phyloP scores from a whole-genome alignment of 2,329 filamentous ascomycete species.

The Penicillium sp. region DNA sequence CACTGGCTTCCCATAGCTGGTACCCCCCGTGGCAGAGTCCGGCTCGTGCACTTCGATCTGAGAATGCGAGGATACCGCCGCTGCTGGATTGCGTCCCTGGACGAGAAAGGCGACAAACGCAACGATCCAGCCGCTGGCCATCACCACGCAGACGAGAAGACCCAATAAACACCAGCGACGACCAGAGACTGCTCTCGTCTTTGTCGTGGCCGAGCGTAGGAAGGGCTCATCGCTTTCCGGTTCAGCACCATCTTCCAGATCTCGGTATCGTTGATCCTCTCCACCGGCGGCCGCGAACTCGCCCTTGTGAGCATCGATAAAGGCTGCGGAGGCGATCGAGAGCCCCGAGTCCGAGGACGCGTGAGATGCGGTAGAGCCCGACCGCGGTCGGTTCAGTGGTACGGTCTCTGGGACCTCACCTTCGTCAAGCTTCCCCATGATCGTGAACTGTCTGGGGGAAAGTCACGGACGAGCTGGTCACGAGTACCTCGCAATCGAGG shows the following conservation, averaged over 20 bases:
- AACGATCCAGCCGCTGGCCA: conserved; percentile 36
- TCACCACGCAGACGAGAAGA: conserved; percentile 33
- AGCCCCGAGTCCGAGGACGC: conserved; percentile 30
- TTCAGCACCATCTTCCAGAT: conserved; percentile 31
- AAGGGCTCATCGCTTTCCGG: conserved; percentile 22
- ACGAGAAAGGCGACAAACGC: conserved; percentile 41
- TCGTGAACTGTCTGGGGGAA: conserved; percentile 7
- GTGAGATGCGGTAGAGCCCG: conserved; percentile 23
- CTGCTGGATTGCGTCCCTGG: conserved; percentile 28
- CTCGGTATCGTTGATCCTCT: conserved; percentile 26
- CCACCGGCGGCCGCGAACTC: conserved; percentile 8
- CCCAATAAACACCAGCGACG: conserved; percentile 38
- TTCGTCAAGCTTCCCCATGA: conserved; percentile 23
- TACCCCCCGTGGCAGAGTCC: conserved; percentile 25
- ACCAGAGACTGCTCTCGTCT: conserved; percentile 19
- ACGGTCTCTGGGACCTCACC: conserved; percentile 23
- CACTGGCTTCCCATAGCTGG: conserved; percentile 37
- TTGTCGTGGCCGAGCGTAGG: conserved; percentile 11
- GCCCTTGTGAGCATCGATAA: conserved; percentile 23
- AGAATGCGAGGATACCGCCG: conserved; percentile 21
- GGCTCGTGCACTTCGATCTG: conserved; percentile 23
- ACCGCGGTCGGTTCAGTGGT: conserved; percentile 23
- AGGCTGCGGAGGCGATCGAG: conserved; percentile 28
- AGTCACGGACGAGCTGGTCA: conserved; percentile 2
- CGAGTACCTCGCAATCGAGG: conserved; percentile 4